Conservation (phyloP, 129 eudicot genomes). For the Mikania micrantha region DNA sequence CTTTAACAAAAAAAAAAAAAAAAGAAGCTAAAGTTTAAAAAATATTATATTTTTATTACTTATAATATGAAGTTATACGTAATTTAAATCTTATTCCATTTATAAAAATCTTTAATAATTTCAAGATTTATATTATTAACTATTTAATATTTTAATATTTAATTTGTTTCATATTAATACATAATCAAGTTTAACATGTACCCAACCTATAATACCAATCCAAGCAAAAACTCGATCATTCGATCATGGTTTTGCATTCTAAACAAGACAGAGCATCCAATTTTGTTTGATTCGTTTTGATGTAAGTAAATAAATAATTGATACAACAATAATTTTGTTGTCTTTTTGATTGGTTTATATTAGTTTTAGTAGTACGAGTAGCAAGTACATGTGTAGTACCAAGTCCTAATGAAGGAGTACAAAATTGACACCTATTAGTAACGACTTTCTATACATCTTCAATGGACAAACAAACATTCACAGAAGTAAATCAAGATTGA, state of each 20-base stretch:
- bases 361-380: background rate
- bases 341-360: background rate
- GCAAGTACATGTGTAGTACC: slow-evolving; percentile 9
- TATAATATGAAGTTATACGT: too few relatives aligned
- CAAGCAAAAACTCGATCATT: background rate
- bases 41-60: too few relatives aligned
- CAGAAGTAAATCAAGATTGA: slow-evolving; percentile 18
- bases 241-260: background rate
- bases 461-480: background rate
- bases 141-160: too few relatives aligned
- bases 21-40: too few relatives aligned
- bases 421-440: background rate
- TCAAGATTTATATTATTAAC: too few relatives aligned
- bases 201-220: background rate
- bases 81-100: too few relatives aligned
- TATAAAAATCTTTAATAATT: too few relatives aligned
- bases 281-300: background rate
- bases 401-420: background rate
- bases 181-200: too few relatives aligned
- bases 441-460: background rate
- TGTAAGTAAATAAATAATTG: background rate
- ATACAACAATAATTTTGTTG: background rate
- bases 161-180: too few relatives aligned
- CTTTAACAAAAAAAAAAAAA: too few relatives aligned
- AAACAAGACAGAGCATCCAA: background rate